phyloP scores from a whole-genome alignment of 331 rosid species.

The Quercus lobata region DNA sequence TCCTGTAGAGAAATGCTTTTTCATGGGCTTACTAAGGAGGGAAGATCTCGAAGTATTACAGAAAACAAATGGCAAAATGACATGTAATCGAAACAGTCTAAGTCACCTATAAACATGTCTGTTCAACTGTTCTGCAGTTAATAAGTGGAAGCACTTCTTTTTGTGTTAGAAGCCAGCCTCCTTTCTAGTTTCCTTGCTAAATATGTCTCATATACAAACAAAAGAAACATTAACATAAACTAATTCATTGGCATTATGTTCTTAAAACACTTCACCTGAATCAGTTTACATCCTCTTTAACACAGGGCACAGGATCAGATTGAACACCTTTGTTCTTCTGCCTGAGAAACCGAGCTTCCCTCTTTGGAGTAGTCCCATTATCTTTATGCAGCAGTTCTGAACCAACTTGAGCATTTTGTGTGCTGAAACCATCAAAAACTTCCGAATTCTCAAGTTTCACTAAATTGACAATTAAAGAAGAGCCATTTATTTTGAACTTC shows the following conservation, averaged over 20 bases:
- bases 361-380: slow-evolving; percentile 24
- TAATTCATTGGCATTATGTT: not conserved
- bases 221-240: not conserved
- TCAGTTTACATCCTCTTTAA: slow-evolving; percentile 57
- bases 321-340: slow-evolving; percentile 27
- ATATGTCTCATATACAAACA: not conserved
- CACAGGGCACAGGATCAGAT: slow-evolving; percentile 28
- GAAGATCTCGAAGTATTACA: not conserved
- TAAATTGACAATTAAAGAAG: slow-evolving; percentile 17
- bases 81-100: not conserved
- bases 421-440: slow-evolving; percentile 23
- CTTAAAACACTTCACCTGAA: slow-evolving; percentile 51
- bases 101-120: not conserved
- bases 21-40: not conserved
- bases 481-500: slow-evolving; percentile 17
- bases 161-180: not conserved
- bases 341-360: slow-evolving; percentile 26
- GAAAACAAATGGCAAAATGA: not conserved
- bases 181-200: not conserved
- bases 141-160: not conserved
- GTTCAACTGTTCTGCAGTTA: not conserved
- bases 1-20: not conserved
- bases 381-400: slow-evolving; percentile 27
- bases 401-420: slow-evolving; percentile 41
- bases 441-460: slow-evolving; percentile 27